Evolutionary conservation across 2,329 filamentous ascomycete genomes (phyloP), one percentile per base, ranked within the genome.

Genomic region (Phialophora macrospora): DNA sequence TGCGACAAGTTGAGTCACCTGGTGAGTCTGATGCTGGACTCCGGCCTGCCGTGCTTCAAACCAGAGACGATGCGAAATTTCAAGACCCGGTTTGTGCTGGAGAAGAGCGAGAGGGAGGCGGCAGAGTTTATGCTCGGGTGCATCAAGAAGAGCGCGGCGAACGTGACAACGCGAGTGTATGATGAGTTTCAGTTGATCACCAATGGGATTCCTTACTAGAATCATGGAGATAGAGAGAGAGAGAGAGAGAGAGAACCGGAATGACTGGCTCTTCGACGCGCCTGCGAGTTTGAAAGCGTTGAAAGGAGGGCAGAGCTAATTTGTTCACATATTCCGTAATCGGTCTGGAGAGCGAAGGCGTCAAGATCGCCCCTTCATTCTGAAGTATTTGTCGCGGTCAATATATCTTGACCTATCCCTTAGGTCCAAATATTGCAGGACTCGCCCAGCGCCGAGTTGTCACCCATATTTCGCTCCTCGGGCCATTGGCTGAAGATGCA

Each of bases 101-200:
- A 98, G 64, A 93, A 90, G 83, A 92, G 82, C 63, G 95, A 99
- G 79, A 85, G 92, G 55, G 95, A 99, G 79, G 95, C 96, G 0
- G 95, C 94, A 0, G 93, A 97, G 67, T 96, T 95, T 73, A 96
- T 99, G 88, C 87, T 89, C 72, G 91, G 91, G 62, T 81, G 98
- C 73, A 90, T 97, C 75, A 90, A 89, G 82, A 96, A 90, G 84
- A 97, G 93, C 76, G 91, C 95, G 74, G 87, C 89, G 65, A 97
- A 91, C 80, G 91, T 95, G 76, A 93, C 90, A 63, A 99, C 95
- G 1, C 93, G 92, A 71, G 90, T 94, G 55, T 99, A 99, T 77
- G 96, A 99, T 80, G 92, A 97, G 78, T 99, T 97, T 84, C 95
- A 99, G 82, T 82, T 97, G 74, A 81, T 97, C 79, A 98, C 95